Percentiles rank a stretch among this genome's conserved stretches.
Conservation (phyloP, 257 asterid species). For the Osmanthus fragrans region DNA sequence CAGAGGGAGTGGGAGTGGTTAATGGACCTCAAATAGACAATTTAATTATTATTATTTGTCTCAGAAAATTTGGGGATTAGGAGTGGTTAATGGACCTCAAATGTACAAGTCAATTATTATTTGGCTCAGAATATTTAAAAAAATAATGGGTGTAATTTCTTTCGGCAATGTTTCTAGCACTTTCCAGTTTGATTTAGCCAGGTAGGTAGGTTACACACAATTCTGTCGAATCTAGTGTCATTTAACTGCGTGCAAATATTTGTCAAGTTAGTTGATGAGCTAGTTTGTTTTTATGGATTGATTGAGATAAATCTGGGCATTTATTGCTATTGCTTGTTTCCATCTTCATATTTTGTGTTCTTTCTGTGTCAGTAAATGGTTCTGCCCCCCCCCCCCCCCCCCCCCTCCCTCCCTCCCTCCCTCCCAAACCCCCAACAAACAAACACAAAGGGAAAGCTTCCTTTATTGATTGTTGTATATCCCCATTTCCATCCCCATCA, state of each 20-base stretch:
- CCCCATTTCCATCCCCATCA: neutral
- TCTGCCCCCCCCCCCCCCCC: no score
- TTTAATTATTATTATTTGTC: no score
- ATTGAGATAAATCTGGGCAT: neutral
- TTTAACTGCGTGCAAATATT: conserved; percentile 2
- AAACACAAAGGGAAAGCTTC: neutral
- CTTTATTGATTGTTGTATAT: conserved; percentile 7
- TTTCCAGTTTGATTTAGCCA: conserved; percentile 1
- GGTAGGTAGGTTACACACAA: conserved; percentile 1
- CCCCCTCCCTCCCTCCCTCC: no score
- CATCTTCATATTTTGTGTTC: neutral
- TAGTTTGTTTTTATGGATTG: neutral
- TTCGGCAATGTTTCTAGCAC: neutral
- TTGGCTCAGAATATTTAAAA: neutral
- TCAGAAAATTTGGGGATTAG: neutral
- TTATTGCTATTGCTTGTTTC: neutral
- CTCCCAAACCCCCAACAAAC: no score
- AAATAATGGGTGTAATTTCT: neutral
- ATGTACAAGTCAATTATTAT: neutral
- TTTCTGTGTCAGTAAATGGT: no score
- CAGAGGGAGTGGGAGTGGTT: conserved; percentile 3
- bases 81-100: neutral
- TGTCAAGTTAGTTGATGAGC: conserved; percentile 15
- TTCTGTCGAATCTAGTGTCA: neutral
- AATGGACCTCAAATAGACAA: neutral